Percentiles rank a stretch among this genome's conserved stretches.
These are phyloP conservation scores for Paramecium bursaria DNA, from an alignment of 73 alveolate genomes.

Conservation along the genomic window DNA sequence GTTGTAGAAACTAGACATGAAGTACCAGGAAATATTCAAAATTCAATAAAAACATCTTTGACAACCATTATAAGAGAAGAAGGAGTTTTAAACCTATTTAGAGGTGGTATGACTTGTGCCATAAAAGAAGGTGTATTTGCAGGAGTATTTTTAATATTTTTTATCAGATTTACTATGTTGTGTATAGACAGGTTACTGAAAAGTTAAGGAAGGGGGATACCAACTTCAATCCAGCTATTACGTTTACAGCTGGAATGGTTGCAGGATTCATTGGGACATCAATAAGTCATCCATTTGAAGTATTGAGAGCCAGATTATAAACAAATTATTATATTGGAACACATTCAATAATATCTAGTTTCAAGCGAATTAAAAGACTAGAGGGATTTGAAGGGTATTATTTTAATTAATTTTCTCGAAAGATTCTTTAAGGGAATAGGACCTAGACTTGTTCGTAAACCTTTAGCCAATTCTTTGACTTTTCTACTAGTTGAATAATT, in stretches of 20 bases:
- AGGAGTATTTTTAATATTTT: constrained; percentile 7
- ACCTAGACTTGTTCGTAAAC: constrained; percentile 65
- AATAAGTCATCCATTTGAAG: constrained; percentile 63
- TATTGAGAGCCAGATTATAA: constrained; percentile 63
- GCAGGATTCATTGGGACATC: constrained; percentile 63
- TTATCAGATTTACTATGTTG: constrained; percentile 55
- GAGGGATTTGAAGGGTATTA: constrained; percentile 62
- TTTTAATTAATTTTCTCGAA: background rate
- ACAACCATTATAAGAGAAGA: constrained; percentile 38
- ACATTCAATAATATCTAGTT: constrained; percentile 1
- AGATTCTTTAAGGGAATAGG: constrained; percentile 58
- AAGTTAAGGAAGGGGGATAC: background rate
- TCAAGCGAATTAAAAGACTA: background rate
- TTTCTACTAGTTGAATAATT: constrained; percentile 56
- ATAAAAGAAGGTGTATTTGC: constrained; percentile 64
- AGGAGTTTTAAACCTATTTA: constrained; percentile 20
- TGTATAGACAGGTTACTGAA: constrained; percentile 18
- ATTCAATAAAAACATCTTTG: constrained; percentile 24
- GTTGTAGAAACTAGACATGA: constrained; percentile 51
- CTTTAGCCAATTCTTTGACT: constrained; percentile 62
- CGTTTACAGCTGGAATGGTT: constrained; percentile 55
- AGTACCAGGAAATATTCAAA: constrained; percentile 53
- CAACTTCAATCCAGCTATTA: background rate
- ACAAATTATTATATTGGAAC: constrained; percentile 33
- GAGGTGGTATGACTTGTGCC: constrained; percentile 59